Evolutionary conservation across 768 basidiomycete genomes (phyloP).

Genomic region (Lentinula sp.): DNA sequence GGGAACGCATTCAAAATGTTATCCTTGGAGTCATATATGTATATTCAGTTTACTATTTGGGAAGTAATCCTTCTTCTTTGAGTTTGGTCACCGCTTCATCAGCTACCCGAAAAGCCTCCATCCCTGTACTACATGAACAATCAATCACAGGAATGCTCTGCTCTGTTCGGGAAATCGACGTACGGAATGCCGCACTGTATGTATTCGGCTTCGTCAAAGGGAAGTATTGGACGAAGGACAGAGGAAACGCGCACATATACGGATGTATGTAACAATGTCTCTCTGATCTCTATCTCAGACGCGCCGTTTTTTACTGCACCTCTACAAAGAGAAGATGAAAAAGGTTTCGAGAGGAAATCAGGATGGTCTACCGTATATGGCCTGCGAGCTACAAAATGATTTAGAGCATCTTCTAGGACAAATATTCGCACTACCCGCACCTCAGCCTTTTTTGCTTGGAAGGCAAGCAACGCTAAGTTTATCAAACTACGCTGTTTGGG

Average conservation of each 20-base stretch:
- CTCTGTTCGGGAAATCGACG: not conserved
- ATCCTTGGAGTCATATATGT: not conserved
- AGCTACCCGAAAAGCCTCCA: conserved; percentile 33
- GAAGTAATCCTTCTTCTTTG: conserved; percentile 27
- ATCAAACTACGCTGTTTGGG: conserved; percentile 41
- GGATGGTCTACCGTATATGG: conserved; percentile 23
- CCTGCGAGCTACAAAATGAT: conserved; percentile 24
- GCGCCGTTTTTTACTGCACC: conserved; percentile 40
- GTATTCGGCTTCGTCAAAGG: not conserved
- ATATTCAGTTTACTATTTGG: conserved; percentile 3
- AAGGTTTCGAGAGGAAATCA: not conserved
- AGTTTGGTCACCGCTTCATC: conserved; percentile 32
- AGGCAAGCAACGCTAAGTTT: conserved; percentile 34
- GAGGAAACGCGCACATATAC: conserved; percentile 20
- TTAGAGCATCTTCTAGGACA: not conserved
- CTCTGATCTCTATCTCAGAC: conserved; percentile 35
- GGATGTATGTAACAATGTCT: conserved; percentile 36
- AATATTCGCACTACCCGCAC: conserved; percentile 13
- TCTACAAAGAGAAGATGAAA: conserved; percentile 12
- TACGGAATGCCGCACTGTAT: conserved; percentile 27
- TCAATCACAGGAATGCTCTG: not conserved
- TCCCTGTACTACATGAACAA: conserved; percentile 21
- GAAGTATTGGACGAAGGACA: not conserved
- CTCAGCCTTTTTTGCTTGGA: conserved; percentile 38
- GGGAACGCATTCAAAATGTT: not conserved